Evolutionary conservation across 139 green algal species (phyloP).

Genomic region (Chlamydomonas eustigma): DNA sequence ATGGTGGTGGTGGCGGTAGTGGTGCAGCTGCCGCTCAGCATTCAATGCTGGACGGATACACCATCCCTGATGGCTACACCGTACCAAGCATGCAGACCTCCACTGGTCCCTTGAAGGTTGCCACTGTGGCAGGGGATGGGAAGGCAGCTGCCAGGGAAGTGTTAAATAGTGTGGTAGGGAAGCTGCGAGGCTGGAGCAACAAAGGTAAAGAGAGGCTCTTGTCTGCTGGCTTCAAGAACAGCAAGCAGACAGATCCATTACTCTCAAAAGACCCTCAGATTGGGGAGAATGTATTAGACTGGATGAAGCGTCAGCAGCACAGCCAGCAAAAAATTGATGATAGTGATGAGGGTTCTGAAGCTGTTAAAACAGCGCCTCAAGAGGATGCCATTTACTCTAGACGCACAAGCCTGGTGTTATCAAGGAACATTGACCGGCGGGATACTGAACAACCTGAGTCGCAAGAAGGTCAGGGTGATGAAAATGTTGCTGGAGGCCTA

Average conservation of each 20-base stretch:
- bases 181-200: background rate
- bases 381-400: too few relatives aligned
- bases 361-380: too few relatives aligned
- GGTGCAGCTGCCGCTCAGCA: too few relatives aligned
- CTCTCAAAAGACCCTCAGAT: background rate
- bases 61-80: background rate
- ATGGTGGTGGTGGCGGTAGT: background rate
- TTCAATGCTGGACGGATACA: background rate
- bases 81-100: background rate
- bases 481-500: too few relatives aligned
- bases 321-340: too few relatives aligned
- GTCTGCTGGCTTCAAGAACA: background rate
- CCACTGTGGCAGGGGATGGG: background rate
- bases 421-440: too few relatives aligned
- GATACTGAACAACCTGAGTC: too few relatives aligned
- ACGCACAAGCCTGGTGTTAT: too few relatives aligned
- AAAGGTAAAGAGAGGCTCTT: too few relatives aligned
- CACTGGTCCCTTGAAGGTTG: background rate
- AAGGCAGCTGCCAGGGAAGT: too few relatives aligned
- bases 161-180: background rate
- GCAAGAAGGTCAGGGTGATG: too few relatives aligned
- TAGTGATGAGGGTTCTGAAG: too few relatives aligned
- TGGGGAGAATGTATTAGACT: background rate
- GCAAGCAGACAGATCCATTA: background rate
- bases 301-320: background rate